Percentiles rank a stretch among this genome's conserved stretches.
Conservation (phyloP, 2,329 filamentous ascomycete species). For the Alternaria viburni region DNA sequence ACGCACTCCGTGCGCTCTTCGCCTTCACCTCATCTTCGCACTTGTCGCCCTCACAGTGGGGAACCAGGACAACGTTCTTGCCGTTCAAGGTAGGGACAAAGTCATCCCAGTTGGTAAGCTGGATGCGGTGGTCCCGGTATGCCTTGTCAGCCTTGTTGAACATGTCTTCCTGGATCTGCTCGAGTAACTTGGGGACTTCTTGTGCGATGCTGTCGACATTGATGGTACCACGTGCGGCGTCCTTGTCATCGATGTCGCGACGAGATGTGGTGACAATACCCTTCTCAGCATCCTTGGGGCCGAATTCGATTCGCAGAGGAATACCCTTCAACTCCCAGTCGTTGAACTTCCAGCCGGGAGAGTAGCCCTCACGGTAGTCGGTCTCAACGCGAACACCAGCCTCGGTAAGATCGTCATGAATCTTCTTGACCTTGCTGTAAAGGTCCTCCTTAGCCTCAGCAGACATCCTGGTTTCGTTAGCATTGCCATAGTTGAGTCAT, state of each 20-base stretch:
- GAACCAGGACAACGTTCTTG: conserved; percentile 92
- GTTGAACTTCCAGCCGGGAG: conserved; percentile 97
- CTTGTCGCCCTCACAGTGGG: conserved; percentile 80
- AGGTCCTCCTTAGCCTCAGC: conserved; percentile 80
- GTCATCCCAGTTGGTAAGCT: conserved; percentile 85
- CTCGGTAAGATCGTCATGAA: conserved; percentile 72
- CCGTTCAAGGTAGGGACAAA: conserved; percentile 88
- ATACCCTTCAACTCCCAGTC: conserved; percentile 98
- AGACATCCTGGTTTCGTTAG: conserved; percentile 44
- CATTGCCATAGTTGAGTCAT: background rate
- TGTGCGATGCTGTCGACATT: conserved; percentile 74
- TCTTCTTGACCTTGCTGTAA: conserved; percentile 74
- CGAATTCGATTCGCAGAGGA: conserved; percentile 91
- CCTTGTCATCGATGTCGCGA: conserved; percentile 83
- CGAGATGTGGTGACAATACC: conserved; percentile 84
- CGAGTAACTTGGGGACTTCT: conserved; percentile 79
- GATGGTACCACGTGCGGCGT: conserved; percentile 64
- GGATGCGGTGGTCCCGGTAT: conserved; percentile 80
- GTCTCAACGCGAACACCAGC: conserved; percentile 78
- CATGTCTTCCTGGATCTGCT: conserved; percentile 88
- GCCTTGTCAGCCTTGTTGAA: conserved; percentile 75
- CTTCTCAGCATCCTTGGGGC: conserved; percentile 89
- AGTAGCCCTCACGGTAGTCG: conserved; percentile 86
- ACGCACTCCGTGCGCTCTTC: conserved; percentile 77
- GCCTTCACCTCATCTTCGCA: conserved; percentile 98